A percentile compares a stretch with the other conserved stretches of the same genome.
phyloP scores from a whole-genome alignment of 805 yeast genomes.

The Metschnikowia kofuensis region DNA sequence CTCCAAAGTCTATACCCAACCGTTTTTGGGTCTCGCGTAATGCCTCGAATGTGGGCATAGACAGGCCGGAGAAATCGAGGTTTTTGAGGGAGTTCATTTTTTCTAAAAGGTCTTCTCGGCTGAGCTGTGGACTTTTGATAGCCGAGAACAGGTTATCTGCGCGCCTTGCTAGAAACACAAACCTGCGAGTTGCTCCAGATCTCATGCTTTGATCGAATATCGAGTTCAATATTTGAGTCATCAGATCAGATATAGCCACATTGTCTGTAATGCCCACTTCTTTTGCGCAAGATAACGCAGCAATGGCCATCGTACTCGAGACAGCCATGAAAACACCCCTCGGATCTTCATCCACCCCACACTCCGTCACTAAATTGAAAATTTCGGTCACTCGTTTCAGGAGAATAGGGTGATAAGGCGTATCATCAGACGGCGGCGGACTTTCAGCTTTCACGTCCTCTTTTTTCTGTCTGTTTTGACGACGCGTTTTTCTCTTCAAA shows the following conservation, averaged over 20 bases:
- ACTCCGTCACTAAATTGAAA: conserved; percentile 35
- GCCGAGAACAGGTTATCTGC: conserved; percentile 1
- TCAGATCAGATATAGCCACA: conserved; percentile 4
- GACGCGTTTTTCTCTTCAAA: conserved; percentile 56
- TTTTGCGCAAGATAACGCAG: conserved; percentile 8
- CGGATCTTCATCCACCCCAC: conserved; percentile 32
- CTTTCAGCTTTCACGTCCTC: conserved; percentile 18
- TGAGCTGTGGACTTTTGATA: neutral
- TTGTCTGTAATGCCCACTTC: conserved; percentile 5
- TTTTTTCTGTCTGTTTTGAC: conserved; percentile 47
- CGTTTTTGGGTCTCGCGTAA: conserved; percentile 5
- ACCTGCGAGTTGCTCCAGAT: conserved; percentile 10
- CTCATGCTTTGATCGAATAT: conserved; percentile 13
- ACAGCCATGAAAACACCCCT: conserved; percentile 24
- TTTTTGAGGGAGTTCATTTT: conserved; percentile 1
- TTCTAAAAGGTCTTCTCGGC: conserved; percentile 3
- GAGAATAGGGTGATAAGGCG: conserved; percentile 24
- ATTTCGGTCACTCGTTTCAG: conserved; percentile 29
- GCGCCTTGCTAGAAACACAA: conserved; percentile 14
- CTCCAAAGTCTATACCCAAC: neutral
- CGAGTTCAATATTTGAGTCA: conserved; percentile 10
- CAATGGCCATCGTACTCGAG: conserved; percentile 24
- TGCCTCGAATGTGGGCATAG: conserved; percentile 1
- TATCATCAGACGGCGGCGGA: conserved; percentile 4
- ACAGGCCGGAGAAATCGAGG: neutral